These are phyloP conservation scores for Acmispon strigosus DNA, from an alignment of 306 rosid species.

Conservation along the genomic window DNA sequence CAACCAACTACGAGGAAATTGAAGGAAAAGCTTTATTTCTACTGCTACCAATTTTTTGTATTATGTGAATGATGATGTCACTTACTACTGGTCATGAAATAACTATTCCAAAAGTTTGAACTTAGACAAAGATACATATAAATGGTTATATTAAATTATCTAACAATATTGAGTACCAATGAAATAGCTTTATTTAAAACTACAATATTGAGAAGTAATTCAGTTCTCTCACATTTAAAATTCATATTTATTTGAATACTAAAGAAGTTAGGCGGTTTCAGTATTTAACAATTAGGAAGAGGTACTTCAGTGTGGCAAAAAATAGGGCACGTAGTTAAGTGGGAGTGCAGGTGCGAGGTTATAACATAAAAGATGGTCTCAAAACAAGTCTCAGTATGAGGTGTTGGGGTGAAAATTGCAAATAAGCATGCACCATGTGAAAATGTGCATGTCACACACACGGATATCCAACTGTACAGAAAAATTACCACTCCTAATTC, in stretches of 20 bases:
- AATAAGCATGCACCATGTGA: background rate
- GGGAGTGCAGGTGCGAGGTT: background rate
- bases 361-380: background rate
- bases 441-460: background rate
- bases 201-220: background rate
- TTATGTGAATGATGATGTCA: background rate
- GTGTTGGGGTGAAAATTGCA: constrained; percentile 3
- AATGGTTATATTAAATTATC: background rate
- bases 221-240: background rate
- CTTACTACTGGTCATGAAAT: background rate
- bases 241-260: background rate
- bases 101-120: background rate
- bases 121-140: background rate
- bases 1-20: background rate
- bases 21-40: background rate
- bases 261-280: background rate
- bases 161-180: background rate
- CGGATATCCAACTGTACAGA: constrained; percentile 2
- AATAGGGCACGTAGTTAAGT: background rate
- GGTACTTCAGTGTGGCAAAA: background rate
- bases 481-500: constrained; percentile 97
- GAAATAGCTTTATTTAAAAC: background rate
- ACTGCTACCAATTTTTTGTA: background rate
- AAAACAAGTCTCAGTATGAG: constrained; percentile 6
- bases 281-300: background rate